Evolutionary conservation across 192 early-diverging fungal genomes (phyloP).

Genomic region (Gaertneriomyces semiglobifer): DNA sequence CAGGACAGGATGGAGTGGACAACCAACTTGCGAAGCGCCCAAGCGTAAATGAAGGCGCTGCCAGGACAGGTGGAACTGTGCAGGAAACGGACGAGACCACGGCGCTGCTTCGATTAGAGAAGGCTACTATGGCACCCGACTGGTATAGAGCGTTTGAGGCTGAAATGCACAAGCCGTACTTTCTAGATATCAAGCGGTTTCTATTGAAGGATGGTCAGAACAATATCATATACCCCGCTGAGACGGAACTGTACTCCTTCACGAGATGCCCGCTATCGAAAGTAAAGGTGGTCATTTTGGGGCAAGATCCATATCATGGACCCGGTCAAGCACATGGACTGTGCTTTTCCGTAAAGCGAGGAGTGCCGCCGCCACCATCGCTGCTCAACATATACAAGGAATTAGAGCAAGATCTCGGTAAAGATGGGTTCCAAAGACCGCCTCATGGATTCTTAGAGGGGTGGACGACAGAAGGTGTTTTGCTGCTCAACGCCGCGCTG

Average conservation of each 20-base stretch:
- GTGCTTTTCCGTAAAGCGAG: slow-evolving; percentile 83
- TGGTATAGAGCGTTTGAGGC: slow-evolving; percentile 43
- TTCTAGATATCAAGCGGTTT: slow-evolving; percentile 64
- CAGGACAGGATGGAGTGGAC: too few species aligned
- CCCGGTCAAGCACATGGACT: slow-evolving; percentile 80
- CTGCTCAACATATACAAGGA: slow-evolving; percentile 89
- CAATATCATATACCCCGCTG: slow-evolving; percentile 69
- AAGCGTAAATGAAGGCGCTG: too few species aligned
- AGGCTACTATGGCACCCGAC: slow-evolving; percentile 64
- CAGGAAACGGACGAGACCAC: too few species aligned
- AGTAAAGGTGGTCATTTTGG: slow-evolving; percentile 87
- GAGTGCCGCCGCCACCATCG: slow-evolving; percentile 77
- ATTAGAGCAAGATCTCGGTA: slow-evolving; percentile 65
- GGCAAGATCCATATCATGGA: slow-evolving; percentile 88
- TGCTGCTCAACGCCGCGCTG: slow-evolving; percentile 84
- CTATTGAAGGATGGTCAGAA: slow-evolving; percentile 54
- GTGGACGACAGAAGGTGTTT: slow-evolving; percentile 59
- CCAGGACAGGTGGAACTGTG: too few species aligned
- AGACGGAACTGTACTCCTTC: slow-evolving; percentile 72
- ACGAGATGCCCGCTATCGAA: slow-evolving; percentile 61
- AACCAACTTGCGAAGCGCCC: too few species aligned
- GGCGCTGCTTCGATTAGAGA: slow-evolving; percentile 24
- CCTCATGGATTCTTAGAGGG: slow-evolving; percentile 58
- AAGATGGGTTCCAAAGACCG: slow-evolving; percentile 59
- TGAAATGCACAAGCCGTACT: slow-evolving; percentile 43